These are phyloP conservation scores for Bauhinia variegata DNA, from an alignment of 306 rosid species.

Conservation along the genomic window DNA sequence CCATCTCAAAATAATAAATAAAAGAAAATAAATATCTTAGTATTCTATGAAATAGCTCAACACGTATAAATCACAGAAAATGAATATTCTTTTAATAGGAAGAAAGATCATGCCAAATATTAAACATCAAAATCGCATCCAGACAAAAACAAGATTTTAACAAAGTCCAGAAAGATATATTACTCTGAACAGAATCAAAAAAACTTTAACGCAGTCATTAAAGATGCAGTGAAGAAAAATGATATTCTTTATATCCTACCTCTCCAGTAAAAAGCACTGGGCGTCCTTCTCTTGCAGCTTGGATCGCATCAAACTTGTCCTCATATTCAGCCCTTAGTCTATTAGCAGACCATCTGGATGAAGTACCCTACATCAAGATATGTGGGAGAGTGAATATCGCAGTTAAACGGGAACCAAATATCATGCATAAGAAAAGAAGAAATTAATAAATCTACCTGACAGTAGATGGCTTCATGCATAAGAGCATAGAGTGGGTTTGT, in stretches of 20 bases:
- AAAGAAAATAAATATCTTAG: slow-evolving; percentile 27
- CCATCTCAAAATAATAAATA: slow-evolving; percentile 17
- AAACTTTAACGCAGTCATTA: slow-evolving; percentile 1
- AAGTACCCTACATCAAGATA: slow-evolving; percentile 62
- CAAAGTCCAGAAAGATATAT: slow-evolving; percentile 10
- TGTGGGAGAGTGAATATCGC: slow-evolving; percentile 8
- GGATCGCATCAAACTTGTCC: slow-evolving; percentile 64
- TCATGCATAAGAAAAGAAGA: slow-evolving; percentile 12
- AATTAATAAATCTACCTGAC: slow-evolving; percentile 64
- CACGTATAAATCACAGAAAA: background rate
- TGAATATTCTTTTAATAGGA: background rate
- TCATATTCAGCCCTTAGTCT: slow-evolving; percentile 64
- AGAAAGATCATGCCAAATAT: slow-evolving; percentile 3
- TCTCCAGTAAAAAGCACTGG: slow-evolving; percentile 81
- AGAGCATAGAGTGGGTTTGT: slow-evolving; percentile 88
- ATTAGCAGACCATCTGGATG: slow-evolving; percentile 76
- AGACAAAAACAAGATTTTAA: background rate
- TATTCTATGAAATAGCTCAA: slow-evolving; percentile 14
- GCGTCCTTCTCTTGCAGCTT: slow-evolving; percentile 64
- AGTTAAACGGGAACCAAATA: slow-evolving; percentile 8
- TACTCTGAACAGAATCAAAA: background rate
- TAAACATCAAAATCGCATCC: slow-evolving; percentile 8
- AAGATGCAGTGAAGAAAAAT: slow-evolving; percentile 16
- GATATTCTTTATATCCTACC: slow-evolving; percentile 48
- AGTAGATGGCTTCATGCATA: slow-evolving; percentile 81